phyloP scores from a whole-genome alignment of 2,329 filamentous ascomycete species.

The Biscogniauxia marginata region DNA sequence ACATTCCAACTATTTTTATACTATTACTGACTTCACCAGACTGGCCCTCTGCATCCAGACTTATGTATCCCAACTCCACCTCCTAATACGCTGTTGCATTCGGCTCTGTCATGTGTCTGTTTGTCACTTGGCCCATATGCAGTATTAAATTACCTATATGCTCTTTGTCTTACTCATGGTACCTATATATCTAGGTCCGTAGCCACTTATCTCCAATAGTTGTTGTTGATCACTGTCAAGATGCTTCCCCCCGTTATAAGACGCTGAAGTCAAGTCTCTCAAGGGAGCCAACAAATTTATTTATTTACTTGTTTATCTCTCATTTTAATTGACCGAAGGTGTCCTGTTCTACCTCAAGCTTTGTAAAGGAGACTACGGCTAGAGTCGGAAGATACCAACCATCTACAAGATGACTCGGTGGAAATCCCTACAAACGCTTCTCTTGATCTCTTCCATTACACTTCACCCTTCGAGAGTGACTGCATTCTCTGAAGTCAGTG shows the following conservation, averaged over 20 bases:
- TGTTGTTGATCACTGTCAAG: not conserved
- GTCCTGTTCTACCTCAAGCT: not conserved
- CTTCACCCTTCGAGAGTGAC: constrained; percentile 11
- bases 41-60: constrained; percentile 9
- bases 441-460: constrained; percentile 16
- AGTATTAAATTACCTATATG: not conserved
- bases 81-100: not conserved
- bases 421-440: constrained; percentile 7
- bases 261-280: not conserved
- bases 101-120: not conserved
- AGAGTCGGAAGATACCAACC: not conserved
- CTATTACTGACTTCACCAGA: constrained; percentile 14
- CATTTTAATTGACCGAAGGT: not conserved
- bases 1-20: constrained; percentile 10
- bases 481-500: constrained; percentile 24
- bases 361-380: not conserved
- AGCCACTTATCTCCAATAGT: not conserved
- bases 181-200: not conserved
- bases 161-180: not conserved
- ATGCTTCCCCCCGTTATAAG: not conserved
- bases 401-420: constrained; percentile 11
- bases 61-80: not conserved
- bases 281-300: not conserved
- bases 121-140: not conserved
- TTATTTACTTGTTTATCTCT: not conserved